These are phyloP conservation scores for Botryotinia calthae DNA, from an alignment of 2,329 filamentous ascomycete species.

Conservation along the genomic window DNA sequence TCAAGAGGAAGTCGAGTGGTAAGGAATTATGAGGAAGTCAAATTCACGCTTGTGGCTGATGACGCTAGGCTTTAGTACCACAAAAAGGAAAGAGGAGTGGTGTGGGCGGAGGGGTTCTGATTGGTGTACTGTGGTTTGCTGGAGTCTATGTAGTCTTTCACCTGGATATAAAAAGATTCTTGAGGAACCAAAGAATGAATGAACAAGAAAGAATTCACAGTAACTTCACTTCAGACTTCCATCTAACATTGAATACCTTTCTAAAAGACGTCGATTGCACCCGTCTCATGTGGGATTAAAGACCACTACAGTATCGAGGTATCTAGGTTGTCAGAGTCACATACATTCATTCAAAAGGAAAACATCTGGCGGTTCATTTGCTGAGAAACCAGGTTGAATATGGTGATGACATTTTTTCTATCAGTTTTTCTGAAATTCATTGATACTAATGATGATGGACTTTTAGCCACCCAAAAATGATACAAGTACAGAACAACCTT, in stretches of 20 bases:
- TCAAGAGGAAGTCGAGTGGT: not conserved
- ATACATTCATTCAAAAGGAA: not conserved
- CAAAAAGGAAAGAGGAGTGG: slow-evolving; percentile 1
- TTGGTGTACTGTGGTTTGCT: not conserved
- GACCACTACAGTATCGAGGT: not conserved
- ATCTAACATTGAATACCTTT: not conserved
- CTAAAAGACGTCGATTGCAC: not conserved
- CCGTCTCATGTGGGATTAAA: not conserved
- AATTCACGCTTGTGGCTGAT: slow-evolving; percentile 19
- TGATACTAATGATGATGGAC: slow-evolving; percentile 19
- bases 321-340: not conserved
- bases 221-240: not conserved
- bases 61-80: slow-evolving; percentile 15
- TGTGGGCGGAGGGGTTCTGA: not conserved
- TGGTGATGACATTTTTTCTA: slow-evolving; percentile 3
- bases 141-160: not conserved
- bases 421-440: slow-evolving; percentile 1
- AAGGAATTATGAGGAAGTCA: slow-evolving; percentile 5
- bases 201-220: not conserved
- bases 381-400: not conserved
- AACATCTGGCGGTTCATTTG: not conserved
- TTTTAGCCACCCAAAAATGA: slow-evolving; percentile 61
- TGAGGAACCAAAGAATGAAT: not conserved
- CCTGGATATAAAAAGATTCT: not conserved
- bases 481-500: slow-evolving; percentile 60